Base-by-base conservation (phyloP, 2,329 filamentous ascomycete genomes). In the Metarhizium sp. region DNA sequence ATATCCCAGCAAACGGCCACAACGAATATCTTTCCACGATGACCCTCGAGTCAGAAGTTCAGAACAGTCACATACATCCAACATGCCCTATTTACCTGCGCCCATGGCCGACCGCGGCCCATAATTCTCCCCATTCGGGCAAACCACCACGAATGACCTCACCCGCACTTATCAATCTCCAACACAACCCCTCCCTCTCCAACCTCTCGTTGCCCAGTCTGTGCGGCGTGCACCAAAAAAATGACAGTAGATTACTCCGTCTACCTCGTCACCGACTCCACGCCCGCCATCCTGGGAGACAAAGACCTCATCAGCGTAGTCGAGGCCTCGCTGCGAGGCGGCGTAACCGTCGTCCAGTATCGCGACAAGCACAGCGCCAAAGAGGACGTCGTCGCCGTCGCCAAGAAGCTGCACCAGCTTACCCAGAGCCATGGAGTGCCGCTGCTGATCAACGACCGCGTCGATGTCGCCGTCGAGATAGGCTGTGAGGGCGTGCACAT, bases 241-340 rank as follows among this genome's bases (percentile, higher is more conserved):
- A 48, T 48, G 45, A 6, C 30, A 25, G 76, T 87, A 50, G 84
- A 95, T 71, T 92, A 95, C 69, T 85, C 86, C 51, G 76, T 96
- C 43, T 96, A 96, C 69, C 79, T 96, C 56, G 92, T 96, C 62
- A 96, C 92, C 5, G 92, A 96, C 77, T 94, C 90, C 52, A 95
- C 91, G n/a, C 81, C 86, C 14, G 83, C 84, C 38, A 90, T 96
- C 62, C 83, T 96, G 47, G 88, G 88, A 54, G 73, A 78, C 59
- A 81, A 80, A 62, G 79, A 90, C 67, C 77, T 96, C 42, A 80
- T 82, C 57, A 63, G 80, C 10, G 85, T 96, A 1, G 91, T 96
- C 54, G 84, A 87, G 64, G 79, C 82, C 49, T 87, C 91, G 20
- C 71, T 95, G 52, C 75, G 81, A 67, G 91, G 90, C 69, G 90